Evolutionary conservation across 176 grass and related monocot genomes (phyloP).

Genomic region (Cenchrus purpureus): DNA sequence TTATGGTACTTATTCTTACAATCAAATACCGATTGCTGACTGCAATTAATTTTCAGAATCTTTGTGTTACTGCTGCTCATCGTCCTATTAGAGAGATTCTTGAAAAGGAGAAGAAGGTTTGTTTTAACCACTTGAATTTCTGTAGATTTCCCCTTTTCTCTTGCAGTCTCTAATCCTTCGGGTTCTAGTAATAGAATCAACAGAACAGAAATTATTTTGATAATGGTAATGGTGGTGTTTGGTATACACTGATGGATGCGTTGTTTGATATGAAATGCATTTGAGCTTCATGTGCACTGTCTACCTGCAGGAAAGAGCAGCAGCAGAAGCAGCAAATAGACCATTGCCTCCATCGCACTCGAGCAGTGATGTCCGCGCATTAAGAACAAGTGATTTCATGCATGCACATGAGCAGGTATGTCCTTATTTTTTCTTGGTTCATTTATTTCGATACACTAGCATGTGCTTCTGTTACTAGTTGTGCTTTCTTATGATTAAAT

Average conservation of each 20-base stretch:
- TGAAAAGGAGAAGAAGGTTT: constrained; percentile 94
- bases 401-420: constrained; percentile 92
- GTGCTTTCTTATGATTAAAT: not conserved
- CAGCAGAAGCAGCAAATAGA: constrained; percentile 75
- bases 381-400: constrained; percentile 77
- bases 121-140: constrained; percentile 25
- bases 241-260: constrained; percentile 22
- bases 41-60: constrained; percentile 69
- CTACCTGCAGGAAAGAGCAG: constrained; percentile 67
- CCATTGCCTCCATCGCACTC: constrained; percentile 58
- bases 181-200: not conserved
- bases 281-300: constrained; percentile 11
- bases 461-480: not conserved
- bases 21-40: not conserved
- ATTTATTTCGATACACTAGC: constrained; percentile 1
- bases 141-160: not conserved
- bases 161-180: not conserved
- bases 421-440: not conserved
- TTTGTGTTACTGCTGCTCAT: constrained; percentile 95
- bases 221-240: constrained; percentile 11
- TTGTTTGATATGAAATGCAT: constrained; percentile 30
- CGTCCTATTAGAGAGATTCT: constrained; percentile 88
- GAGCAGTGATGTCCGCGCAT: constrained; percentile 68
- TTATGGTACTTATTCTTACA: not conserved
- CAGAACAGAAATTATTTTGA: not conserved